These are phyloP conservation scores for Lactifluus echinatus DNA, from an alignment of 768 basidiomycete species.

Conservation along the genomic window DNA sequence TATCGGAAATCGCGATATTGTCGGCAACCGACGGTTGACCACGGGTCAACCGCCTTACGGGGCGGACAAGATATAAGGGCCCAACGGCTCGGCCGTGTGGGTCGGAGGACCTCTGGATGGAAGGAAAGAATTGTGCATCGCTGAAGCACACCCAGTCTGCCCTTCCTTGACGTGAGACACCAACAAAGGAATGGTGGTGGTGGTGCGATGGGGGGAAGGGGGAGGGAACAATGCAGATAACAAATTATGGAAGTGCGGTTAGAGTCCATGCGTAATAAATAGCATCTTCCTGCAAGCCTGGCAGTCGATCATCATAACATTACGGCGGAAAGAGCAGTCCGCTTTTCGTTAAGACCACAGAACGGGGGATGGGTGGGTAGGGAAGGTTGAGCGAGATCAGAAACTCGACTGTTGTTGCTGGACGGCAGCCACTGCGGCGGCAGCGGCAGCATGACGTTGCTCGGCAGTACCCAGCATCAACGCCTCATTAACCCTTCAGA, in stretches of 20 bases:
- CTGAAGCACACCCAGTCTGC: slow-evolving; percentile 20
- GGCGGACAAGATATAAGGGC: slow-evolving; percentile 13
- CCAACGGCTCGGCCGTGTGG: slow-evolving; percentile 18
- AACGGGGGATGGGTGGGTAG: not conserved
- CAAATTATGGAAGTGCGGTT: slow-evolving; percentile 14
- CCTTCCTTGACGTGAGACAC: slow-evolving; percentile 13
- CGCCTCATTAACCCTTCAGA: slow-evolving; percentile 67
- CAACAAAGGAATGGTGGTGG: slow-evolving; percentile 3
- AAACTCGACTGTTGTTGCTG: slow-evolving; percentile 35
- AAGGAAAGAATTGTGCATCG: slow-evolving; percentile 19
- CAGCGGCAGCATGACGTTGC: slow-evolving; percentile 53
- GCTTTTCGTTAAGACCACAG: slow-evolving; percentile 23
- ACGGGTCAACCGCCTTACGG: slow-evolving; percentile 11
- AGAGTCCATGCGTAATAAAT: slow-evolving; percentile 21
- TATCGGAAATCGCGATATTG: slow-evolving; percentile 7
- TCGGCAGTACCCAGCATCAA: slow-evolving; percentile 80
- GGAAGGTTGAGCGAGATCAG: slow-evolving; percentile 31
- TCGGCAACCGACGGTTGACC: slow-evolving; percentile 17
- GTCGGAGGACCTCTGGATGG: slow-evolving; percentile 10
- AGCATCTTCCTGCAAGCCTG: slow-evolving; percentile 19
- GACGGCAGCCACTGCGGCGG: slow-evolving; percentile 48
- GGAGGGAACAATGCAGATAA: slow-evolving; percentile 8
- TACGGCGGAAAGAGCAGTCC: slow-evolving; percentile 11
- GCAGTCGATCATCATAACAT: slow-evolving; percentile 23
- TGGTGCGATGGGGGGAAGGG: slow-evolving; percentile 1